These are phyloP conservation scores for Debaryomyces tyrocola DNA, from an alignment of 805 yeast species.

Conservation along the genomic window DNA sequence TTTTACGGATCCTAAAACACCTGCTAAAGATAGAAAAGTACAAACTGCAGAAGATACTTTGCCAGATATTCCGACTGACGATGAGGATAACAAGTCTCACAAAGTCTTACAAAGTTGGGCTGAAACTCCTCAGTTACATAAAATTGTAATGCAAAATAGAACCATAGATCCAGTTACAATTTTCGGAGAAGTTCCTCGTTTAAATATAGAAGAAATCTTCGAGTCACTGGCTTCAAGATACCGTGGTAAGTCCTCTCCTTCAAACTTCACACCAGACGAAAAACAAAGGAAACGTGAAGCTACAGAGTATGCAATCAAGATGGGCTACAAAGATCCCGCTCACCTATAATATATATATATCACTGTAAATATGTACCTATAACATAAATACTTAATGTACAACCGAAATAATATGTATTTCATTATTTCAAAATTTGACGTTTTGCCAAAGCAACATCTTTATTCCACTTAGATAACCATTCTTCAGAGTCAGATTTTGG, in stretches of 20 bases:
- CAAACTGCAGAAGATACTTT: slow-evolving; percentile 19
- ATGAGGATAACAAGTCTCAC: slow-evolving; percentile 24
- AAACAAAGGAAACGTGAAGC: slow-evolving; percentile 42
- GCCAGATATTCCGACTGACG: slow-evolving; percentile 44
- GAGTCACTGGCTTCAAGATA: slow-evolving; percentile 49
- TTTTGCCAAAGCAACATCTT: slow-evolving; percentile 54
- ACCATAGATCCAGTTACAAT: slow-evolving; percentile 61
- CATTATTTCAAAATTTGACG: slow-evolving; percentile 13
- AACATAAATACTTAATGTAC: neutral
- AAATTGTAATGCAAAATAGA: slow-evolving; percentile 24
- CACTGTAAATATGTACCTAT: slow-evolving; percentile 1
- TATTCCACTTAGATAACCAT: slow-evolving; percentile 72
- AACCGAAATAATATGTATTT: neutral
- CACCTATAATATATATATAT: neutral
- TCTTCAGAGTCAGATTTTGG: slow-evolving; percentile 64
- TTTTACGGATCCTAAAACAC: slow-evolving; percentile 9
- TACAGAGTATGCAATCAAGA: slow-evolving; percentile 45
- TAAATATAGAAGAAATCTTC: slow-evolving; percentile 70
- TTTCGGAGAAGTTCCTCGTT: slow-evolving; percentile 73
- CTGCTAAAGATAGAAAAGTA: slow-evolving; percentile 8
- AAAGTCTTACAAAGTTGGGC: slow-evolving; percentile 39
- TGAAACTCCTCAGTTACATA: slow-evolving; percentile 33
- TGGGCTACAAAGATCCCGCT: slow-evolving; percentile 34
- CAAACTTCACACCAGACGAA: slow-evolving; percentile 42
- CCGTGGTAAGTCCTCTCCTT: slow-evolving; percentile 56